These are phyloP conservation scores for Mentha longifolia DNA, from an alignment of 257 asterid genomes.

Conservation along the genomic window DNA sequence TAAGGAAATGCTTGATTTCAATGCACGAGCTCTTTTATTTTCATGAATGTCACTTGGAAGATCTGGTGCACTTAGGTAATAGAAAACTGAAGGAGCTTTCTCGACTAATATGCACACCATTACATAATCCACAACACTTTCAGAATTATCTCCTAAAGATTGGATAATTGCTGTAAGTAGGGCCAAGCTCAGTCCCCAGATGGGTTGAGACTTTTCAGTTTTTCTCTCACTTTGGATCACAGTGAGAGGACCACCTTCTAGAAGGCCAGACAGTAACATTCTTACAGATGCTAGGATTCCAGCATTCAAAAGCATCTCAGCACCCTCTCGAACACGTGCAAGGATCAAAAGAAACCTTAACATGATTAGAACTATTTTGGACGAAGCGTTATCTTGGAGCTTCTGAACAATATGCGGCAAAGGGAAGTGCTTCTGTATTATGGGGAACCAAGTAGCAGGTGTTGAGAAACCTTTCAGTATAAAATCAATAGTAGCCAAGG, in stretches of 20 bases:
- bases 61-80: conserved; percentile 83
- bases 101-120: conserved; percentile 76
- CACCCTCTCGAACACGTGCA: conserved; percentile 74
- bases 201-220: conserved; percentile 56
- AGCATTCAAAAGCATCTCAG: conserved; percentile 77
- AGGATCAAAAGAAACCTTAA: conserved; percentile 84
- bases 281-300: conserved; percentile 73
- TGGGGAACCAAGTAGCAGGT: conserved; percentile 77
- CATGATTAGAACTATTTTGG: conserved; percentile 46
- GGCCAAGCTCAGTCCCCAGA: conserved; percentile 95
- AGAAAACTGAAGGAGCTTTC: conserved; percentile 67
- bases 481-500: conserved; percentile 67
- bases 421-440: conserved; percentile 73
- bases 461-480: conserved; percentile 70
- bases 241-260: conserved; percentile 52
- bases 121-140: conserved; percentile 65
- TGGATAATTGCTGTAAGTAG: conserved; percentile 79
- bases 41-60: conserved; percentile 72
- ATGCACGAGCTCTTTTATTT: conserved; percentile 76
- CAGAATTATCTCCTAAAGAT: conserved; percentile 67
- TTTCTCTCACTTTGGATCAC: conserved; percentile 51
- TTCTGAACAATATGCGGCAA: conserved; percentile 64
- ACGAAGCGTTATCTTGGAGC: conserved; percentile 57
- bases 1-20: conserved; percentile 64
- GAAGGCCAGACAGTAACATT: conserved; percentile 53